Base-by-base conservation (phyloP, 202 grass and related monocot species). In the Cymbopogon flexuosus region DNA sequence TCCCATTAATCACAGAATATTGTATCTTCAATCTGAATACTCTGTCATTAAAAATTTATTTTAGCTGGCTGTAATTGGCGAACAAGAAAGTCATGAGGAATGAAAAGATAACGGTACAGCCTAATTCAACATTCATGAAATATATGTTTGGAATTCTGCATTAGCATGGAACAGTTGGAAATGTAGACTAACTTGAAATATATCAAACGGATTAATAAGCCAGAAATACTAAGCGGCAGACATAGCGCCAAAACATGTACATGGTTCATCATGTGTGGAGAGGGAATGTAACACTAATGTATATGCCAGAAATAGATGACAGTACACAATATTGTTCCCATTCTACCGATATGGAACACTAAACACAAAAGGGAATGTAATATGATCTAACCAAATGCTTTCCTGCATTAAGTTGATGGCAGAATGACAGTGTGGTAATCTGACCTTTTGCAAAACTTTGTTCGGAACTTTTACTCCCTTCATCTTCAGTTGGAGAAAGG, bases 381-480 rank as follows among this genome's bases (percentile, higher is more conserved):
- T 21, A 80, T 75, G 57, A 33, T 81, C 37, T 60, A 58, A 39
- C 23, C 68, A 41, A 88, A 64, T 24, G 46, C 15, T 76, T 6
- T 39, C 18, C 7, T 81, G 13, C 54, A 81, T 30, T 19, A 85
- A 30, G 61, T 83, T 24, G 45, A 72, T 78, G 52, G 21, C 19
- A 40, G 68, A 78, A 42, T 35, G n/a, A 19, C 18, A 62, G 73
- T 61, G 59, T 67, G 49, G 61, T 74, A 21, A 45, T 74, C 51
- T 68, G 9, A 89, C 88, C 88, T 86, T 89, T 83, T 68, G n/a
- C 29, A 30, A 89, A 83, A 37, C 62, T 86, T 83, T 63, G 83
- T 69, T 65, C 27, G 24, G 79, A 86, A 78, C 57, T 75, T 89
- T 79, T 76, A 79, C 23, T 65, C 41, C 35, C 79, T 79, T 89